A percentile compares a stretch with the other conserved stretches of the same genome.
Conservation (phyloP, 768 basidiomycete genomes). For the Russula earlei region DNA sequence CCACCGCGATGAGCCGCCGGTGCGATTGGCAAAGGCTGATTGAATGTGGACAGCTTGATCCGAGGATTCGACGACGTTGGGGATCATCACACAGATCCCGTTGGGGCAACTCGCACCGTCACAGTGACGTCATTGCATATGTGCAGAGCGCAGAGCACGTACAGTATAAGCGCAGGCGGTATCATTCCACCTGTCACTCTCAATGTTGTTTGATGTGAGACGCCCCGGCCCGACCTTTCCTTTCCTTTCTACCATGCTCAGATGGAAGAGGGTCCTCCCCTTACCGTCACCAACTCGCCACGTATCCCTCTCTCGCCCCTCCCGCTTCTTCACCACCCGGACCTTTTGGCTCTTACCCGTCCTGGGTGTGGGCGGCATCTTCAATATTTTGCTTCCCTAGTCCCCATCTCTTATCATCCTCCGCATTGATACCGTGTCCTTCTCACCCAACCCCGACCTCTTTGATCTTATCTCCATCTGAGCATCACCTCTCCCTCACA, state of each 20-base stretch:
- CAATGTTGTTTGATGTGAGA: background rate
- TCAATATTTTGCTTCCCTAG: constrained; percentile 39
- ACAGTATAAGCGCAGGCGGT: too few relatives aligned
- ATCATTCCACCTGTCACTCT: background rate
- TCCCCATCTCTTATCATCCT: constrained; percentile 42
- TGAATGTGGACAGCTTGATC: too few relatives aligned
- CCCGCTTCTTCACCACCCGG: constrained; percentile 23
- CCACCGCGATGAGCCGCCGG: background rate
- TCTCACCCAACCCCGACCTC: constrained; percentile 13
- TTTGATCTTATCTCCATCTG: constrained; percentile 60
- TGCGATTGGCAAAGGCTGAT: too few relatives aligned
- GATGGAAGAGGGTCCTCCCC: constrained; percentile 22
- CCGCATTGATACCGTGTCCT: constrained; percentile 39
- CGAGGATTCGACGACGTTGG: too few relatives aligned
- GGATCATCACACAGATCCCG: too few relatives aligned
- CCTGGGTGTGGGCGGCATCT: constrained; percentile 46
- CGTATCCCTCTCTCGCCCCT: constrained; percentile 27
- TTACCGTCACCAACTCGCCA: constrained; percentile 26
- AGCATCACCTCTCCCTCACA: constrained; percentile 41
- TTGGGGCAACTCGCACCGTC: too few relatives aligned
- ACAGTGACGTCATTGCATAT: constrained; percentile 3
- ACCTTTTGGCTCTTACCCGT: constrained; percentile 50
- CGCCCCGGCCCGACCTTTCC: background rate
- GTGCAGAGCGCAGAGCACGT: too few relatives aligned
- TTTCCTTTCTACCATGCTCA: constrained; percentile 19